Evolutionary conservation across 495 filamentous ascomycete species (phyloP), one percentile per base, ranked within the genome.

Genomic region (Penicillium bialowiezense): DNA sequence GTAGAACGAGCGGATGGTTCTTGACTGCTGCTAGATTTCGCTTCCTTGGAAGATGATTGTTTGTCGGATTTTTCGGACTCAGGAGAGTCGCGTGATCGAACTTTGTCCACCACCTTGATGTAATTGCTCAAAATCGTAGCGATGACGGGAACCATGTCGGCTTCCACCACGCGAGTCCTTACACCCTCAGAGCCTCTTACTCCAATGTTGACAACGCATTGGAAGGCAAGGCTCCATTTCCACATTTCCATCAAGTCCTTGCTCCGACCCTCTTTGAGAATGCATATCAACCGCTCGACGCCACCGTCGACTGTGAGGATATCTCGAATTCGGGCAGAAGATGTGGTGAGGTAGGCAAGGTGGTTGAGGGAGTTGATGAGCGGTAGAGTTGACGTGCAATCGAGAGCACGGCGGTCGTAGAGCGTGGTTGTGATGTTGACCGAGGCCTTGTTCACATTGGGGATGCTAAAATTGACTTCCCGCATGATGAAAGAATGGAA

Each of bases 181-280:
- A 98, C 93, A 50, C 75, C 82, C 70, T 98, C 93, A 5, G 93
- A 96, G 47, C 93, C 93, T 47, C 93, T 83, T 55, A 98, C 93
- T 19, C 93, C 93, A 62, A 98, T 97, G 66, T 98, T 98, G 63
- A 97, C 91, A 24, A 97, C 91, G 66, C 95, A 97, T 63, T 97
- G 93, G 62, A 98, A 97, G 35, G 93, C 93, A 43, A 98, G 78
- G 62, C 96, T 98, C 93, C 93, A 98, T 74, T 97, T 97, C 95
- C 93, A 98, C 88, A 95, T 95, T 63, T 96, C 91, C 91, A 97
- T 96, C 84, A 96, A 83, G 67, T 97, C 91, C 74, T 90, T 90
- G 63, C 89, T 95, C 65, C 91, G 79, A 53, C 93, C 93, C 67
- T 93, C 88, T 72, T 98, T 98, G 62, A 98, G 81, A 64, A 98